Percentiles rank a stretch among this genome's conserved stretches.
Evolutionary conservation across 139 green algal species (phyloP).

Genomic region (Chlorella sp.): DNA sequence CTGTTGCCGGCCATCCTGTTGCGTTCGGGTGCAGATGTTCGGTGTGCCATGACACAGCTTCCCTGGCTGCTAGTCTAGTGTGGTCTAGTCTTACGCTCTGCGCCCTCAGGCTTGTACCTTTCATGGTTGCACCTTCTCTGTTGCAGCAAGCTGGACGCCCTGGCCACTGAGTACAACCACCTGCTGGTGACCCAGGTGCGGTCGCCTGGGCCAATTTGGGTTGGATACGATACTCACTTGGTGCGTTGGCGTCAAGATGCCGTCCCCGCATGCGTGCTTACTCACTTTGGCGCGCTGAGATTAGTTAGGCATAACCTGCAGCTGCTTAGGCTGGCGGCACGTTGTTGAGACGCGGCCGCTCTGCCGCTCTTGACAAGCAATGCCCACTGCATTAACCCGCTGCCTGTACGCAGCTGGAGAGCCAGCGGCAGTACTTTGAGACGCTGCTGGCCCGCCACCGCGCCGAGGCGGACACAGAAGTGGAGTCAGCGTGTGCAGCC

Average conservation of each 20-base stretch:
- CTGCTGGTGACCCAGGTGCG: constrained; percentile 77
- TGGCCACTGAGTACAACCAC: constrained; percentile 90
- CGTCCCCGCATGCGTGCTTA: no score
- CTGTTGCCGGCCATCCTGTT: no score
- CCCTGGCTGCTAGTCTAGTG: constrained; percentile 29
- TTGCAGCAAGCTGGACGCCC: constrained; percentile 75
- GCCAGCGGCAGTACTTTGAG: constrained; percentile 90
- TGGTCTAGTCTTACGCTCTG: neutral
- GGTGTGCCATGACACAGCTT: neutral
- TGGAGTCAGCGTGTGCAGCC: constrained; percentile 31
- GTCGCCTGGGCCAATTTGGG: no score
- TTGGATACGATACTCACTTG: no score
- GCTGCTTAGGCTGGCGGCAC: no score
- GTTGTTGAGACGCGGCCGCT: no score
- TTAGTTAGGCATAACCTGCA: no score
- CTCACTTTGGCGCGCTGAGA: no score
- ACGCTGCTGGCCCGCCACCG: constrained; percentile 35
- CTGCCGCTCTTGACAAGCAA: no score
- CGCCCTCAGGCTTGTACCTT: neutral
- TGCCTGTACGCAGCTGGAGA: constrained; percentile 86
- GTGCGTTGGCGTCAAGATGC: no score
- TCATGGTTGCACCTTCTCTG: neutral
- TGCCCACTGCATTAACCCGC: no score
- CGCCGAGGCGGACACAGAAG: constrained; percentile 10
- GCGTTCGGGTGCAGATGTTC: neutral